Percentiles rank a stretch among this genome's conserved stretches.
These are phyloP conservation scores for Yarrowia sp. DNA, from an alignment of 805 yeast species.

Conservation along the genomic window DNA sequence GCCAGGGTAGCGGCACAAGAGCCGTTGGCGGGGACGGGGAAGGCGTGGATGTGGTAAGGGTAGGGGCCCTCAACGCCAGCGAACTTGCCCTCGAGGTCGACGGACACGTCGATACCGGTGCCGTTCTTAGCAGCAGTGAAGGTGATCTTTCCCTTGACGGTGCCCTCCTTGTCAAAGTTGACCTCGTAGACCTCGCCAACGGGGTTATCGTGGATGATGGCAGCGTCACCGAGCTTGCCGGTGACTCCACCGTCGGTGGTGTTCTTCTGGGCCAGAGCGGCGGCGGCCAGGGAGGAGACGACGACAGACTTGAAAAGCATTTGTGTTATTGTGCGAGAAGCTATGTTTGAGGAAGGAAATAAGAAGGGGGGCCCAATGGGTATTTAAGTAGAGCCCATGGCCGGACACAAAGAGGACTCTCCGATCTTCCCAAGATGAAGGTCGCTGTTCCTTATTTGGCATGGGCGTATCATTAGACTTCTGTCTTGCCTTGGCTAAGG, in stretches of 20 bases:
- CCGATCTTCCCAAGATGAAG: constrained; percentile 25
- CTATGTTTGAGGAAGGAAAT: constrained; percentile 14
- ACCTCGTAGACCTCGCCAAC: constrained; percentile 62
- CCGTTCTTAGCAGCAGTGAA: constrained; percentile 62
- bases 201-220: constrained; percentile 59
- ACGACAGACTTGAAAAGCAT: constrained; percentile 38
- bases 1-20: constrained; percentile 63
- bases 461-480: constrained; percentile 22
- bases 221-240: constrained; percentile 53
- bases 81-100: constrained; percentile 68
- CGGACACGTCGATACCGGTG: constrained; percentile 65
- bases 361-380: constrained; percentile 2
- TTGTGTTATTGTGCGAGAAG: constrained; percentile 15
- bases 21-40: constrained; percentile 58
- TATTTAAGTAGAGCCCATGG: constrained; percentile 12
- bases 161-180: constrained; percentile 59
- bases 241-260: constrained; percentile 39
- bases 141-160: constrained; percentile 61
- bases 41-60: constrained; percentile 70
- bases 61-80: constrained; percentile 74
- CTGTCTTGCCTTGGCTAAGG: constrained; percentile 17
- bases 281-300: constrained; percentile 31
- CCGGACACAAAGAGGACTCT: constrained; percentile 25
- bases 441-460: constrained; percentile 23
- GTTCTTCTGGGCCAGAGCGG: constrained; percentile 39